A percentile compares a stretch with the other conserved stretches of the same genome.
phyloP scores from a whole-genome alignment of 169 alveolate species.

The Cryptosporidium meleagridis region DNA sequence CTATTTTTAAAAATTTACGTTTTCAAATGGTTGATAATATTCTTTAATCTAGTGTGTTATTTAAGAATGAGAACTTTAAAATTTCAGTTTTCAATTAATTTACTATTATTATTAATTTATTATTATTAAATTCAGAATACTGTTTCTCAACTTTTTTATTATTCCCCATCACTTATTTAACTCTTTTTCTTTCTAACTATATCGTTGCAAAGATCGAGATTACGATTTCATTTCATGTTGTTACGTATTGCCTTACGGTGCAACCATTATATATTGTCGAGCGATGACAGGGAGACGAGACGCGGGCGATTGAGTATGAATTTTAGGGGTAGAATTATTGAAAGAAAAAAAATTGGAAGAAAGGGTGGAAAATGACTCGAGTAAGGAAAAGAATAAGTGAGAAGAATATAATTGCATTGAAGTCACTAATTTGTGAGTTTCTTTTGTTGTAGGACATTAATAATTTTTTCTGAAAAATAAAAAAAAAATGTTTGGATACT shows the following conservation, averaged over 20 bases:
- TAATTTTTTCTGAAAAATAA: neutral
- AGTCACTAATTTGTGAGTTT: too few relatives aligned
- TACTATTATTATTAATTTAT: neutral
- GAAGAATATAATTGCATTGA: neutral
- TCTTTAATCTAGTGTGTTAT: neutral
- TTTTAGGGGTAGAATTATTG: neutral
- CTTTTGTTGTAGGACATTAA: too few relatives aligned
- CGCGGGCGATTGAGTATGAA: neutral
- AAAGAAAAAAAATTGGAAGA: too few relatives aligned
- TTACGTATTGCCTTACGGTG: constrained; percentile 67
- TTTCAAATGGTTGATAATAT: neutral
- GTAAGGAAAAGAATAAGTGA: neutral
- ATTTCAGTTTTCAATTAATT: too few relatives aligned
- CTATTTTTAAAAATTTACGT: neutral
- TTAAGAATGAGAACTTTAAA: neutral
- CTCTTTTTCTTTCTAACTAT: neutral
- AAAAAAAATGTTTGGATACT: neutral
- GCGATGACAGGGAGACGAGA: constrained; percentile 56
- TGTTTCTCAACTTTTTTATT: neutral
- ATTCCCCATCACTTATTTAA: constrained; percentile 1
- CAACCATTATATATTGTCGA: constrained; percentile 46
- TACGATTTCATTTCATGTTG: constrained; percentile 76
- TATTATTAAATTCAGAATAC: neutral
- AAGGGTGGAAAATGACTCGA: too few relatives aligned
- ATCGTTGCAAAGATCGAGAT: constrained; percentile 72